Percentiles rank a stretch among this genome's conserved stretches.
Evolutionary conservation across 768 basidiomycete genomes (phyloP).

Genomic region (Rickenella mellea): DNA sequence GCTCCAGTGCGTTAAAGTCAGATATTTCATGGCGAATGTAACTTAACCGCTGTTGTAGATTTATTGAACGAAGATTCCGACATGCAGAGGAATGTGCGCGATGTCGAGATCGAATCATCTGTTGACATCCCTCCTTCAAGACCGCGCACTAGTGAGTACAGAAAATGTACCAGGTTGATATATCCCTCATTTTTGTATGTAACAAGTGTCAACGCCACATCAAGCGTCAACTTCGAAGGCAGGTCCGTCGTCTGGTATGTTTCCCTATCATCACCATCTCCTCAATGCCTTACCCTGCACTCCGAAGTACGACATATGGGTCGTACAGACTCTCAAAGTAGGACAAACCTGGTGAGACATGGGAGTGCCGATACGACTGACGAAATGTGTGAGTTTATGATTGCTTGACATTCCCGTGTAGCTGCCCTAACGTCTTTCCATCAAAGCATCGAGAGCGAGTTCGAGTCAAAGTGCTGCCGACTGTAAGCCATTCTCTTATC

Average conservation of each 20-base stretch:
- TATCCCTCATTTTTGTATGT: too few relatives aligned
- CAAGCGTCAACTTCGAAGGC: too few relatives aligned
- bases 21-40: not conserved
- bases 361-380: not conserved
- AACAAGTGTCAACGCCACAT: too few relatives aligned
- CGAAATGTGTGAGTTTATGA: not conserved
- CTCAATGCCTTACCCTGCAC: too few relatives aligned
- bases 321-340: too few relatives aligned
- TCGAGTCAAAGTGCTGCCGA: not conserved
- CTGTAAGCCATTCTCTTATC: not conserved
- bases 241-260: too few relatives aligned
- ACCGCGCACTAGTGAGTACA: too few relatives aligned
- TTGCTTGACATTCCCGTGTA: not conserved
- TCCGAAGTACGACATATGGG: too few relatives aligned
- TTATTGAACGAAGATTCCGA: conserved; percentile 62
- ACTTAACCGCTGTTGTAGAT: conserved; percentile 31
- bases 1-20: conserved; percentile 40
- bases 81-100: conserved; percentile 58
- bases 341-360: not conserved
- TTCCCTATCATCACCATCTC: too few relatives aligned
- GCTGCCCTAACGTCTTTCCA: too few relatives aligned
- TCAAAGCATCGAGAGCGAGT: not conserved
- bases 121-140: too few relatives aligned
- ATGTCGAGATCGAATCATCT: conserved; percentile 38
- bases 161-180: too few relatives aligned